These are phyloP conservation scores for Effrenium voratum DNA, from an alignment of 73 alveolate genomes.

Conservation along the genomic window DNA sequence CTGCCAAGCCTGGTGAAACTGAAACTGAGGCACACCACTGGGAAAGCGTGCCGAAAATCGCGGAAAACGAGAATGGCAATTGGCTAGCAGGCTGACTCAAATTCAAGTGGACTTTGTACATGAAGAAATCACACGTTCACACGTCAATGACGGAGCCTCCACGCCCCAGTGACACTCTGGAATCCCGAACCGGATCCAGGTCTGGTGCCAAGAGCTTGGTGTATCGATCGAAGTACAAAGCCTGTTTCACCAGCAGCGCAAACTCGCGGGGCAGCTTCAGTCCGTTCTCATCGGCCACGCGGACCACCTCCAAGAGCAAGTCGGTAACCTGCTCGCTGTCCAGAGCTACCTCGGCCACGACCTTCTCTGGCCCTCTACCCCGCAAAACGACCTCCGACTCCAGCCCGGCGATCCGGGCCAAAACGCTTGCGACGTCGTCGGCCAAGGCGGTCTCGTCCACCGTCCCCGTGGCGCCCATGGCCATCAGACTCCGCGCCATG, in stretches of 20 bases:
- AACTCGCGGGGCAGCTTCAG: slow-evolving; percentile 92
- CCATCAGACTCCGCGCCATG: slow-evolving; percentile 85
- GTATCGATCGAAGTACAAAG: slow-evolving; percentile 90
- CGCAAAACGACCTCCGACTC: slow-evolving; percentile 55
- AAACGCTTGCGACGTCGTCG: slow-evolving; percentile 58
- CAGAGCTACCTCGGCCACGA: slow-evolving; percentile 73
- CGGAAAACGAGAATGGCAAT: no score
- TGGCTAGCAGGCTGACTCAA: no score
- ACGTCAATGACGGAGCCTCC: no score
- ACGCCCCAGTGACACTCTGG: no score
- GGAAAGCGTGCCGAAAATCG: no score
- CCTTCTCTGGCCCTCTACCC: slow-evolving; percentile 72
- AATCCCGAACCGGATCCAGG: no score
- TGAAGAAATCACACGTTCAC: no score
- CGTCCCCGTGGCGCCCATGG: slow-evolving; percentile 84
- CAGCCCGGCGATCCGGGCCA: background rate
- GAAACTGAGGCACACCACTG: no score
- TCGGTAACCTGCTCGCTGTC: slow-evolving; percentile 89
- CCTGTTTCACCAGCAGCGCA: slow-evolving; percentile 92
- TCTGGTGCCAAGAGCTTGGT: slow-evolving; percentile 89
- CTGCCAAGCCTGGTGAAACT: no score
- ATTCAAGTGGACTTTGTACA: no score
- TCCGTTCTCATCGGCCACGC: slow-evolving; percentile 85
- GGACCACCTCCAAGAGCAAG: slow-evolving; percentile 66
- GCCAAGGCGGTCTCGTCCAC: slow-evolving; percentile 74